Evolutionary conservation across 371 early-diverging fungal species (phyloP).

Genomic region (Smittium culicis): DNA sequence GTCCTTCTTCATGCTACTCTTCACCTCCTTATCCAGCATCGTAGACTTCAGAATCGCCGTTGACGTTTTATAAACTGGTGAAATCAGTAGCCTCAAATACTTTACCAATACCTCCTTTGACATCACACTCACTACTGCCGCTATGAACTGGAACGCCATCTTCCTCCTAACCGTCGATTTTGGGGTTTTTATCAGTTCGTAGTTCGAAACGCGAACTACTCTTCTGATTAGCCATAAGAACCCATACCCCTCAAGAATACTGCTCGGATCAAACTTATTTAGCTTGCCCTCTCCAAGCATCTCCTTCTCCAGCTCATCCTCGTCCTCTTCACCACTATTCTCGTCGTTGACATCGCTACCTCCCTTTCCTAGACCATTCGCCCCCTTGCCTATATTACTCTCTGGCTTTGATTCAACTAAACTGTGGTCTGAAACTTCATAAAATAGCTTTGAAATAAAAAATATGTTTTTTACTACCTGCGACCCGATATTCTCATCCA

Average conservation of each 20-base stretch:
- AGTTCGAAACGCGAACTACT: background rate
- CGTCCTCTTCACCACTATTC: slow-evolving; percentile 47
- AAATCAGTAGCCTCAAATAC: background rate
- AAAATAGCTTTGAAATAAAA: slow-evolving; percentile 71
- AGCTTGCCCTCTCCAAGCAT: background rate
- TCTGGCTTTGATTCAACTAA: slow-evolving; percentile 11
- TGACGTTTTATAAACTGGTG: background rate
- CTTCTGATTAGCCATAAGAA: slow-evolving; percentile 5
- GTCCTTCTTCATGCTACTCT: background rate
- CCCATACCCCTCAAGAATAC: background rate
- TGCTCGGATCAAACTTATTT: background rate
- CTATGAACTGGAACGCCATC: background rate
- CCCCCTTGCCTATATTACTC: slow-evolving; percentile 48
- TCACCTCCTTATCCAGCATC: background rate
- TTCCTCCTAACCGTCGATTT: slow-evolving; percentile 5
- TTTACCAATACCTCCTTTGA: background rate
- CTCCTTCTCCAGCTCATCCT: slow-evolving; percentile 55
- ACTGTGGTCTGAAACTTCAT: slow-evolving; percentile 28
- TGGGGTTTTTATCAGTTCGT: slow-evolving; percentile 2
- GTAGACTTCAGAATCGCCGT: background rate
- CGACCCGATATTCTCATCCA: slow-evolving; percentile 64
- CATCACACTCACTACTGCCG: background rate
- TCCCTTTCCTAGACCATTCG: slow-evolving; percentile 57
- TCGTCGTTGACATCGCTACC: slow-evolving; percentile 60
- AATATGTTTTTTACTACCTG: slow-evolving; percentile 87